Base-by-base conservation (phyloP, 352 stramenopile genomes). In the Phytopythium vexans region DNA sequence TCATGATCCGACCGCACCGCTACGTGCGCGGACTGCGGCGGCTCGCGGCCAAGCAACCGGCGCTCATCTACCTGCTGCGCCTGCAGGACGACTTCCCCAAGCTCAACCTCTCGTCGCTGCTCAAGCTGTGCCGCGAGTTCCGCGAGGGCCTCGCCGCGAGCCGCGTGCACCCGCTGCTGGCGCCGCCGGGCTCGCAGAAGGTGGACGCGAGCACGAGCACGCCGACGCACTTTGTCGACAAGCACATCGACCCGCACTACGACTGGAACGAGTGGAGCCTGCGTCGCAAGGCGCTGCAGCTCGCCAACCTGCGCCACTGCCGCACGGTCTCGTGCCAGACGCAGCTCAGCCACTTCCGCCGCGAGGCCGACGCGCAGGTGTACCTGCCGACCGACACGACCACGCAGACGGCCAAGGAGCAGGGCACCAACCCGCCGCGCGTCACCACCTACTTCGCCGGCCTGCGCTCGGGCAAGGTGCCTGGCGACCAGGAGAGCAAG, bases 201-300 rank as follows among this genome's bases (percentile, higher is more conserved):
- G 70, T 89, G 6, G 90, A 98, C 60, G 88, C 84, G 15, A 82
- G 74, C 48, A 98, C 89, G 34, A 75, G 82, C 54, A 98, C 93
- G 33, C 94, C 93, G 6, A 77, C 78, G 21, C 93, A 98, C 65
- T 98, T 98, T 71, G 51, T 95, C 6, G 88, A 98, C 48, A 96
- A 92, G 66, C 66, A 88, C 58, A 87, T 97, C 14, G 92, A 97
- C 72, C 79, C 79, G 56, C 81, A 84, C 41, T 98, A 98, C 68
- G 83, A 96, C 48, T 98, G 92, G 90, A 98, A 98, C 72, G 92
- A 98, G 64, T 98, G 94, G 94, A 89, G 77, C 49, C 70, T 98
- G 42, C 77, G 93, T 11, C 81, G 88, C 39, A 83, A 88, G 36
- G 90, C 89, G 21, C 70, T 98, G 40, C 86, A 96, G 64, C 78